Evolutionary conservation across 2,329 filamentous ascomycete genomes (phyloP).

Genomic region (Aspergillus costaricaensis): DNA sequence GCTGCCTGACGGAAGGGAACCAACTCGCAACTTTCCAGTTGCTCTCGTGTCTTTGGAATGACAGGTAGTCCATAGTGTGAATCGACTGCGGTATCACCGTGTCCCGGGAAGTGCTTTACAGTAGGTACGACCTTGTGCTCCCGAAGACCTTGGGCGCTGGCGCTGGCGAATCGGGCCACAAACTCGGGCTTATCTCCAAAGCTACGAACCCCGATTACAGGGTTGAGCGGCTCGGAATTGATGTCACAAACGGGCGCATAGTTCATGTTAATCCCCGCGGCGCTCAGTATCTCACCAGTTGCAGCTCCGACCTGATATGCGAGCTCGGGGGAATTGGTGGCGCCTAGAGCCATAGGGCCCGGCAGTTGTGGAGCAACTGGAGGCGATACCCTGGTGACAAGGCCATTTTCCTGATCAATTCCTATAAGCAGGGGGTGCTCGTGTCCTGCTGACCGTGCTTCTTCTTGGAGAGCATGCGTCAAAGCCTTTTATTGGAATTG

Average conservation of each 20-base stretch:
- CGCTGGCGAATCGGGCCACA: slow-evolving; percentile 46
- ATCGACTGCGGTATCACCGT: slow-evolving; percentile 48
- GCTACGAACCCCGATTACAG: slow-evolving; percentile 48
- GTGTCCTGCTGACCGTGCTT: slow-evolving; percentile 43
- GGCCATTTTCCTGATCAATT: slow-evolving; percentile 50
- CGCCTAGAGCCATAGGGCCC: slow-evolving; percentile 49
- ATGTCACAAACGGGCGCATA: slow-evolving; percentile 50
- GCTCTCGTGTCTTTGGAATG: slow-evolving; percentile 39
- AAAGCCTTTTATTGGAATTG: slow-evolving; percentile 26
- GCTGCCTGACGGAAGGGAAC: slow-evolving; percentile 48
- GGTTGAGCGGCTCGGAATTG: slow-evolving; percentile 48
- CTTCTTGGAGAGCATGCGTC: slow-evolving; percentile 40
- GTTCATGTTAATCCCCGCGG: slow-evolving; percentile 50
- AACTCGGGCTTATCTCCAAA: slow-evolving; percentile 45
- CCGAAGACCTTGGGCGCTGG: slow-evolving; percentile 40
- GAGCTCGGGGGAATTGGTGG: slow-evolving; percentile 39
- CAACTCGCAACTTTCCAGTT: slow-evolving; percentile 45
- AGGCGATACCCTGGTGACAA: slow-evolving; percentile 46
- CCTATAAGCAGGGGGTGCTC: slow-evolving; percentile 46
- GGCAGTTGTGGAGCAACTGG: slow-evolving; percentile 45
- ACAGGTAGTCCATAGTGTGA: slow-evolving; percentile 47
- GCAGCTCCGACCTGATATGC: slow-evolving; percentile 39
- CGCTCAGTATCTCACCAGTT: slow-evolving; percentile 42
- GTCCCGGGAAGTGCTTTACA: slow-evolving; percentile 51
- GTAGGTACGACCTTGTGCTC: slow-evolving; percentile 45